These are phyloP conservation scores for Lasiosphaeris hirsuta DNA, from an alignment of 495 filamentous ascomycete genomes.

Conservation along the genomic window DNA sequence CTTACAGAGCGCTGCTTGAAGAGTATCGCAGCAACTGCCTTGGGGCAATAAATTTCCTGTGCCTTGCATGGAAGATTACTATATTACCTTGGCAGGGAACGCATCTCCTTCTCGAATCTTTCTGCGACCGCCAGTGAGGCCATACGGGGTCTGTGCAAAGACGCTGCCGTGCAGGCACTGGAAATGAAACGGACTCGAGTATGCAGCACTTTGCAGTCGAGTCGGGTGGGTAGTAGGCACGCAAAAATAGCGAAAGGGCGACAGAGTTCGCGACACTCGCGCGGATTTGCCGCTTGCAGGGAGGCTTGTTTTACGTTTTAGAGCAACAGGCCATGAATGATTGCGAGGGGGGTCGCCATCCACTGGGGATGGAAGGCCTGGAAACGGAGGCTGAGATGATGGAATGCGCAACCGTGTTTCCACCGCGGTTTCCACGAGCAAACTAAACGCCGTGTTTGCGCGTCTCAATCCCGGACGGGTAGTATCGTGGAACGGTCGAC, in stretches of 20 bases:
- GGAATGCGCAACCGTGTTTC: background rate
- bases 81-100: background rate
- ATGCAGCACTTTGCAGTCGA: slow-evolving; percentile 12
- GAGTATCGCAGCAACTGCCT: too few relatives aligned
- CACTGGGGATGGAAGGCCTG: background rate
- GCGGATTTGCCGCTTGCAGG: slow-evolving; percentile 1
- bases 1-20: too few relatives aligned
- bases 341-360: background rate
- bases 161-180: slow-evolving; percentile 2
- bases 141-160: slow-evolving; percentile 14
- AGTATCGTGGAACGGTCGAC: slow-evolving; percentile 1
- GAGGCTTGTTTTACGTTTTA: slow-evolving; percentile 8
- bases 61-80: too few relatives aligned
- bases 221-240: background rate
- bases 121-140: slow-evolving; percentile 12
- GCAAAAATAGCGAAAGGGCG: background rate
- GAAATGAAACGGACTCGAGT: slow-evolving; percentile 16
- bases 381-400: background rate
- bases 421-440: slow-evolving; percentile 10
- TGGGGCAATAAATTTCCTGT: too few relatives aligned
- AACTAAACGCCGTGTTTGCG: slow-evolving; percentile 13
- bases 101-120: slow-evolving; percentile 15
- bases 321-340: slow-evolving; percentile 2
- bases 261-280: background rate
- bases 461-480: background rate